These are phyloP conservation scores for Aspergillus avenaceus DNA, from an alignment of 495 filamentous ascomycete species.

Conservation along the genomic window DNA sequence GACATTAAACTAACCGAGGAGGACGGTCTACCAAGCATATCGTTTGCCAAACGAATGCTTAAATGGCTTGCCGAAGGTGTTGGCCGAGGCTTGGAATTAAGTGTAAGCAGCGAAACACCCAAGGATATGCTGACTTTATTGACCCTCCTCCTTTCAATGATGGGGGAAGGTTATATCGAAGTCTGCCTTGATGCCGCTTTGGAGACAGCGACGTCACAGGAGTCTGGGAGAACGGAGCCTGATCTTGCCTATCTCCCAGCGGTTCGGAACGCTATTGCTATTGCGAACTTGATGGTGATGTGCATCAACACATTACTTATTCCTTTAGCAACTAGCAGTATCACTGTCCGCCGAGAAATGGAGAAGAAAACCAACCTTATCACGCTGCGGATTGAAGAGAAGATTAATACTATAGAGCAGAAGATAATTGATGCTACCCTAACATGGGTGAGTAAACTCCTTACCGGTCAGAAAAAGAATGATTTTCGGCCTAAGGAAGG, in stretches of 20 bases:
- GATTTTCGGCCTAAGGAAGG: conserved; percentile 91
- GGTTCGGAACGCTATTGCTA: conserved; percentile 76
- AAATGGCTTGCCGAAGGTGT: conserved; percentile 97
- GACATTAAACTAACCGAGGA: conserved; percentile 88
- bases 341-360: conserved; percentile 86
- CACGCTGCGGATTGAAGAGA: conserved; percentile 77
- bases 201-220: conserved; percentile 70
- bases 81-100: conserved; percentile 85
- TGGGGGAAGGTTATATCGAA: conserved; percentile 94
- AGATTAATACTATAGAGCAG: conserved; percentile 81
- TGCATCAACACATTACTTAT: conserved; percentile 90
- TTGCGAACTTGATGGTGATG: conserved; percentile 87
- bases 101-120: conserved; percentile 78
- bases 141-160: conserved; percentile 77
- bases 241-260: conserved; percentile 79
- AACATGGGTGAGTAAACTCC: conserved; percentile 70
- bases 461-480: conserved; percentile 79
- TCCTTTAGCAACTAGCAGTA: conserved; percentile 79
- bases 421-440: conserved; percentile 79
- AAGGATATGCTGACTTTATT: conserved; percentile 90
- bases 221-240: conserved; percentile 74
- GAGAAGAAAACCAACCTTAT: conserved; percentile 73
- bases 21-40: conserved; percentile 77
- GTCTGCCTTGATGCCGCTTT: conserved; percentile 84
- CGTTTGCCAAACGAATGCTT: conserved; percentile 92